Conservation (phyloP, 305 asterid genomes). For the Fraxinus xanthoxyloides region DNA sequence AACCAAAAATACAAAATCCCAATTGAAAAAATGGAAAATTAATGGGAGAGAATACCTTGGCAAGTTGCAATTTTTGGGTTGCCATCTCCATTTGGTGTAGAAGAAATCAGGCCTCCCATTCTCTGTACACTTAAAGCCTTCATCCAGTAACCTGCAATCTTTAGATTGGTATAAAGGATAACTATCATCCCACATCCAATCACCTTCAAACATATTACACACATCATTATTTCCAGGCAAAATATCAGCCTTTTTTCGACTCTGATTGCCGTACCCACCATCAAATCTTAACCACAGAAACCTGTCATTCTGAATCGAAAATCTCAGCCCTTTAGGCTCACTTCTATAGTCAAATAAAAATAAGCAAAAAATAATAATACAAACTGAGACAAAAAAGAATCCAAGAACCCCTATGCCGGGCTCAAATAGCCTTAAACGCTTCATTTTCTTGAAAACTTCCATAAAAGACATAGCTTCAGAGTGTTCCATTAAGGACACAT, state of each 20-base stretch:
- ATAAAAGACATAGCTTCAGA: background rate
- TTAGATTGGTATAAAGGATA: conserved; percentile 79
- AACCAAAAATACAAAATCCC: background rate
- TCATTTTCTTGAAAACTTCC: background rate
- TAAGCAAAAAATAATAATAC: conserved; percentile 58
- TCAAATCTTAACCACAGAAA: conserved; percentile 55
- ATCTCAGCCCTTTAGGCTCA: conserved; percentile 36
- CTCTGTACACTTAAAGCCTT: conserved; percentile 80
- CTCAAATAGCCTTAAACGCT: conserved; percentile 55
- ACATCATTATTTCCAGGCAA: conserved; percentile 45
- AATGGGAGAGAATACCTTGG: conserved; percentile 56
- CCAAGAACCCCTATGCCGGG: conserved; percentile 75
- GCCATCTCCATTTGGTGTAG: conserved; percentile 97
- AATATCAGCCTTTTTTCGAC: conserved; percentile 48
- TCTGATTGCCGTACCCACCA: conserved; percentile 21
- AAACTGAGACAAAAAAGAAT: conserved; percentile 40
- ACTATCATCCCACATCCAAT: conserved; percentile 92
- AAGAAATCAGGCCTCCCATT: conserved; percentile 90
- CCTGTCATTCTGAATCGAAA: conserved; percentile 52
- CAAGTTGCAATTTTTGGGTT: conserved; percentile 78
- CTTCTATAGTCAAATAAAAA: conserved; percentile 59
- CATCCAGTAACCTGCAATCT: conserved; percentile 79
- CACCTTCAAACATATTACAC: conserved; percentile 88
- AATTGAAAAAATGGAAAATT: background rate
- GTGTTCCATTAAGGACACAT: conserved; percentile 7